These are phyloP conservation scores for Boletus tomentosulus DNA, from an alignment of 768 basidiomycete species.

Conservation along the genomic window DNA sequence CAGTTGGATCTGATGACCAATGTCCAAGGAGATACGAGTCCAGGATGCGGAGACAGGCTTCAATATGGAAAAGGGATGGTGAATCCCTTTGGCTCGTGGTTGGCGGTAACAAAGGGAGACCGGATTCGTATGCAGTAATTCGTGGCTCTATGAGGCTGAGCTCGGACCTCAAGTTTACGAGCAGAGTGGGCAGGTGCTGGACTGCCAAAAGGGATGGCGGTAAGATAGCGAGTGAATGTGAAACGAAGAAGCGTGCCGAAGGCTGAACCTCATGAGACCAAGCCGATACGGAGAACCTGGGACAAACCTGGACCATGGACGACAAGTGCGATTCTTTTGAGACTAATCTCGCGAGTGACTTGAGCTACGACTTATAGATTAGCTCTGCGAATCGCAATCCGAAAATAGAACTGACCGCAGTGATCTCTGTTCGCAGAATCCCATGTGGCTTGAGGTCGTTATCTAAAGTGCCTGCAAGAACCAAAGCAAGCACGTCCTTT, in stretches of 20 bases:
- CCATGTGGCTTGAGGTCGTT: constrained; percentile 48
- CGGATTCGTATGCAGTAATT: constrained; percentile 37
- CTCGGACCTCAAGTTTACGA: constrained; percentile 34
- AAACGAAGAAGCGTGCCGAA: constrained; percentile 51
- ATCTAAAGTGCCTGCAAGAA: constrained; percentile 34
- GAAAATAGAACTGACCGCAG: constrained; percentile 39
- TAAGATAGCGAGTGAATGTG: constrained; percentile 46
- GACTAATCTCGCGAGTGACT: constrained; percentile 33
- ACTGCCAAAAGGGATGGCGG: constrained; percentile 41
- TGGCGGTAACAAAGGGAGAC: constrained; percentile 37
- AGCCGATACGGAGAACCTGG: not conserved
- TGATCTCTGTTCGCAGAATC: constrained; percentile 54
- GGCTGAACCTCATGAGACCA: constrained; percentile 34
- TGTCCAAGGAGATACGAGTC: constrained; percentile 61
- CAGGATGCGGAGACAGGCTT: constrained; percentile 54
- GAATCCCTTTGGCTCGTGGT: constrained; percentile 17
- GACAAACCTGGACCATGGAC: constrained; percentile 16
- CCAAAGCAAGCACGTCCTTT: constrained; percentile 50
- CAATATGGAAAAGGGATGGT: constrained; percentile 44
- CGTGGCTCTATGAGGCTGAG: constrained; percentile 38
- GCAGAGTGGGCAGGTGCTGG: constrained; percentile 28
- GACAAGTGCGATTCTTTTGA: constrained; percentile 33
- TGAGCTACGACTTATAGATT: constrained; percentile 28
- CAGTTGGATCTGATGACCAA: constrained; percentile 37
- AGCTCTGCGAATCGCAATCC: constrained; percentile 1